Evolutionary conservation across 768 basidiomycete species (phyloP), one percentile per base, ranked within the genome.

Genomic region (Suillus alpinus): DNA sequence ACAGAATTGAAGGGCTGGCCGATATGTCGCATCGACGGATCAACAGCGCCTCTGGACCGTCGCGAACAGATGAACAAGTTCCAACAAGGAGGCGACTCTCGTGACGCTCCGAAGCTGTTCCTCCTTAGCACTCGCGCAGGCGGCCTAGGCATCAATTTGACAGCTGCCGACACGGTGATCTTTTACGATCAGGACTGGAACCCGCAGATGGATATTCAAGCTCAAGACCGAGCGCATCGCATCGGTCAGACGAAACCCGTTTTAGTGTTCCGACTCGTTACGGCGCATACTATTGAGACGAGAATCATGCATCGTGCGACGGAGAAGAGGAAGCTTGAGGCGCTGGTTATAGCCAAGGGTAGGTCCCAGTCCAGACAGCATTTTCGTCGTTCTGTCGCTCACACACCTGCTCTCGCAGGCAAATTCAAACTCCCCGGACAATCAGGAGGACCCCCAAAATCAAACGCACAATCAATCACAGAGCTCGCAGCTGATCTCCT

Each of bases 141-240:
- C 64, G 97, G 97, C 32, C 78, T 99, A 59, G 96, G 96, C 44
- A 95, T 98, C 75, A 98, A 98, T 71, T 76, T 99, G 61, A 96
- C 94, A 1, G 95, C 96, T 1, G 72, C 72, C 8, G 72, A 75
- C 13, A 75, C 72, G 18, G 72, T 73, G 50, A 62, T 67, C 32
- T 67, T 71, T 29, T 64, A 62, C 41, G 62, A 68, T 55, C 67
- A 67, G 52, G 67, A 65, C 43, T 68, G 63, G 73, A 94, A 93
- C 67, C 95, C 95, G 0, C 95, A 97, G 77, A 95, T 95, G 87
- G 96, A 99, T 65, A 80, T 92, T 2, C 96, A 99, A 76, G 96
- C 96, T 0, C 92, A 95, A 71, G 96, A 97, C 67, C 83, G 96
- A 39, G 95, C 95, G 0, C 96, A 99, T 73, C 86, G 97, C 12